These are phyloP conservation scores for Penicillium vulpinum DNA, from an alignment of 2,329 filamentous ascomycete genomes.

Conservation along the genomic window DNA sequence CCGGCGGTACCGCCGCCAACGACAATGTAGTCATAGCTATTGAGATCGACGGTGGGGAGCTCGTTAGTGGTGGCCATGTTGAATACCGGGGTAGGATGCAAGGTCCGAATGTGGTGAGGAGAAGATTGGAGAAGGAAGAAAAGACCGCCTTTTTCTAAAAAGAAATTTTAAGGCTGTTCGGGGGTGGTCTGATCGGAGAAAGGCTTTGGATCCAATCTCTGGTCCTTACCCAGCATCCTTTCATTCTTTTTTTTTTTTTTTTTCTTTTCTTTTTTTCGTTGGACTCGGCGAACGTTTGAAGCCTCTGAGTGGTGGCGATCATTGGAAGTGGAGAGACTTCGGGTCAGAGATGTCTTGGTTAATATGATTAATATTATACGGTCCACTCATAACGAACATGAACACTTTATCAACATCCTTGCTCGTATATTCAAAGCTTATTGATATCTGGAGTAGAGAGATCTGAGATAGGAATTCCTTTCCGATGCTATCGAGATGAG, in stretches of 20 bases:
- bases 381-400: not conserved
- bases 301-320: slow-evolving; percentile 21
- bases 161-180: not conserved
- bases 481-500: not conserved
- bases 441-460: not conserved
- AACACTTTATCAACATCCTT: not conserved
- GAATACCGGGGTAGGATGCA: slow-evolving; percentile 15
- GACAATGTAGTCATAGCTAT: slow-evolving; percentile 79
- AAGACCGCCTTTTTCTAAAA: not conserved
- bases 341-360: not conserved
- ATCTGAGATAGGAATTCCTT: not conserved
- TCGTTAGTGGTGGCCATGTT: slow-evolving; percentile 66
- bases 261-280: slow-evolving; percentile 11
- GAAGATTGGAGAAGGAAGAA: slow-evolving; percentile 7
- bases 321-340: slow-evolving; percentile 2
- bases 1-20: slow-evolving; percentile 84
- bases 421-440: not conserved
- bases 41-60: slow-evolving; percentile 62
- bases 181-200: slow-evolving; percentile 14
- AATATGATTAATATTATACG: not conserved
- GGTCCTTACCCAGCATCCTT: slow-evolving; percentile 10
- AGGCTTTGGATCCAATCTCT: slow-evolving; percentile 9
- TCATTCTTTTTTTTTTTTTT: slow-evolving; percentile 8
- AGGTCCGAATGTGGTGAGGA: slow-evolving; percentile 2
- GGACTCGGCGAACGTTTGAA: slow-evolving; percentile 13